A percentile compares a stretch with the other conserved stretches of the same genome.
Conservation (phyloP, 257 asterid genomes). For the Przewalskia tangutica region DNA sequence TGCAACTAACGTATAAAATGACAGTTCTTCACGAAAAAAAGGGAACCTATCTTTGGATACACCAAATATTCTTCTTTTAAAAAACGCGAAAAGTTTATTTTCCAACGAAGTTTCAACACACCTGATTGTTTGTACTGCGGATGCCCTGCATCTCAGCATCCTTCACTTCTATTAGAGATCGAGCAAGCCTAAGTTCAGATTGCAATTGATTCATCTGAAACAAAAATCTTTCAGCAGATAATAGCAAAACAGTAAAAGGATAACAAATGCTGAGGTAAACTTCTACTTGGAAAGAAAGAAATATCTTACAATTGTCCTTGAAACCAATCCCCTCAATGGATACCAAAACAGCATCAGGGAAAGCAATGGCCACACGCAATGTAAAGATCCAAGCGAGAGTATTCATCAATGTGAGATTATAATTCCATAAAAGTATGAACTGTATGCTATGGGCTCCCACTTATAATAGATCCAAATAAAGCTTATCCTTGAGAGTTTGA, state of each 20-base stretch:
- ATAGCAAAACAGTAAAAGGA: not conserved
- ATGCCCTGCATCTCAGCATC: constrained; percentile 73
- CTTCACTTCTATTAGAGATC: constrained; percentile 86
- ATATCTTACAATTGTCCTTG: not conserved
- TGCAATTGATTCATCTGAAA: constrained; percentile 88
- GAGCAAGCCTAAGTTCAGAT: constrained; percentile 85
- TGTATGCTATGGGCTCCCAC: not conserved
- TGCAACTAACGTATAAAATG: not conserved
- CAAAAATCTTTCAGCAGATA: constrained; percentile 6
- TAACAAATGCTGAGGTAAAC: not conserved
- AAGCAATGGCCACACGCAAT: not conserved
- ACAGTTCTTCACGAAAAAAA: not conserved
- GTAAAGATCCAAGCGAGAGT: not conserved
- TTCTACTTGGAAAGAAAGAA: not conserved
- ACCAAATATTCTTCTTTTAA: not conserved
- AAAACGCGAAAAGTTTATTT: not conserved
- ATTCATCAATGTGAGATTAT: not conserved
- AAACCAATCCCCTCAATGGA: not conserved
- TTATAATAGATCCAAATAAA: not conserved
- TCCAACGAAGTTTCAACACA: constrained; percentile 2
- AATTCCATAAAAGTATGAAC: not conserved
- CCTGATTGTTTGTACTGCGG: constrained; percentile 81
- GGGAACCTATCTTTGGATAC: not conserved
- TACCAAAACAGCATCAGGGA: not conserved
- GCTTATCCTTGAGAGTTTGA: not conserved